These are phyloP conservation scores for Fagopyrum esculentum DNA, from an alignment of 148 eudicot genomes.

Conservation along the genomic window DNA sequence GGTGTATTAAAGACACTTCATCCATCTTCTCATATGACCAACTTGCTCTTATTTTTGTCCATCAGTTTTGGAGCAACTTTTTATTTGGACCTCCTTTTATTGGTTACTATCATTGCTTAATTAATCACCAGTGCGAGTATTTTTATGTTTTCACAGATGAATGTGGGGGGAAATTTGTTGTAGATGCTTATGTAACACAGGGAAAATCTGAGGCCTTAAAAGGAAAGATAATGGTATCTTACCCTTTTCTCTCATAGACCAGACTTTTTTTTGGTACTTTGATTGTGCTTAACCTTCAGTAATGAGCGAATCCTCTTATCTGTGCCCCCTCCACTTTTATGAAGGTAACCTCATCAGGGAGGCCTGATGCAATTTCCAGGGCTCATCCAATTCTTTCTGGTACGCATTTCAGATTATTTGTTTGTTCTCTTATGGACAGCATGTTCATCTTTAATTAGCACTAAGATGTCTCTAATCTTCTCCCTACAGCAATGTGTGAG, in stretches of 20 bases:
- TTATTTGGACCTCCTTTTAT: background rate
- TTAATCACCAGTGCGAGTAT: background rate
- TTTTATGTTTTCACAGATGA: constrained; percentile 38
- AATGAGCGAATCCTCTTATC: background rate
- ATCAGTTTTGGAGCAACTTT: background rate
- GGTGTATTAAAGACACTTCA: background rate
- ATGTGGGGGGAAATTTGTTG: constrained; percentile 34
- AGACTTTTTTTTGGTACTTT: background rate
- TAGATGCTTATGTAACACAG: constrained; percentile 56
- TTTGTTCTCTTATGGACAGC: constrained; percentile 4
- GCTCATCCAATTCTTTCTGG: constrained; percentile 73
- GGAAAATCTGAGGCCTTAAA: constrained; percentile 46
- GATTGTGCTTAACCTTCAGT: background rate
- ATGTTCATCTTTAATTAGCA: background rate
- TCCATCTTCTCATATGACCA: background rate
- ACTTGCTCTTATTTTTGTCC: background rate
- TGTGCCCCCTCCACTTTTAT: constrained; percentile 13
- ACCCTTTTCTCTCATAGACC: background rate
- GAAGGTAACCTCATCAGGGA: constrained; percentile 74
- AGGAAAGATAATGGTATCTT: constrained; percentile 65
- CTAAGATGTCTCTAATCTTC: constrained; percentile 15
- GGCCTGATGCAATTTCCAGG: constrained; percentile 44
- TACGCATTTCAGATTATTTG: constrained; percentile 17
- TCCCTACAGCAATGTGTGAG: constrained; percentile 60
- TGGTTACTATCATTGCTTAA: background rate